A percentile compares a stretch with the other conserved stretches of the same genome.
Conservation (phyloP, 495 filamentous ascomycete species). For the Lophiotrema nucula region DNA sequence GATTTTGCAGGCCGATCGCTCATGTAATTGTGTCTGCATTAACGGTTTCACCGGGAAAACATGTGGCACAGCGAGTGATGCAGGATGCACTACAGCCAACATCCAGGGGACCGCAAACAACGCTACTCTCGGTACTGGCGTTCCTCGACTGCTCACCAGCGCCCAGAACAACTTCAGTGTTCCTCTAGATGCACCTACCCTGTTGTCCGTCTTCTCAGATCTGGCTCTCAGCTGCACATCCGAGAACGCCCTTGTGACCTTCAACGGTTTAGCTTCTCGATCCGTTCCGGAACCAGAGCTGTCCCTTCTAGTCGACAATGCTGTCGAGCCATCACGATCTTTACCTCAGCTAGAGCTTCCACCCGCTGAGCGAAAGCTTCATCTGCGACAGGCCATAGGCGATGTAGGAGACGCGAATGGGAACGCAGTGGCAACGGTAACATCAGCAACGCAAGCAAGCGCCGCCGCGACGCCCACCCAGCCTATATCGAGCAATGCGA, state of each 20-base stretch:
- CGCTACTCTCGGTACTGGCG: conserved; percentile 75
- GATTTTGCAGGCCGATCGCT: conserved; percentile 55
- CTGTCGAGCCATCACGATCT: conserved; percentile 12
- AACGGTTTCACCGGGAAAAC: conserved; percentile 80
- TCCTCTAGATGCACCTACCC: conserved; percentile 59
- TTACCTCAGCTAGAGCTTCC: conserved; percentile 19
- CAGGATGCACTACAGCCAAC: conserved; percentile 69
- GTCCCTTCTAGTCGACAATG: conserved; percentile 10
- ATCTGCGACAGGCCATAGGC: conserved; percentile 13
- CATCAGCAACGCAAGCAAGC: conserved; percentile 6
- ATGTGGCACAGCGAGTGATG: conserved; percentile 61
- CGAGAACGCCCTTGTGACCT: conserved; percentile 83
- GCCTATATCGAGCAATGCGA: conserved; percentile 39
- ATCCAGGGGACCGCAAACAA: conserved; percentile 52
- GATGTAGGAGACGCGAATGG: neutral
- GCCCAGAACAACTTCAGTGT: conserved; percentile 72
- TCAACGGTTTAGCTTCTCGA: conserved; percentile 56
- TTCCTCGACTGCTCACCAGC: conserved; percentile 67
- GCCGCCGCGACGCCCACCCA: conserved; percentile 20
- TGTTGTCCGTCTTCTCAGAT: conserved; percentile 74
- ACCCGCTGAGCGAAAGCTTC: conserved; percentile 1
- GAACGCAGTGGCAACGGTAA: neutral
- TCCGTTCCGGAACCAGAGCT: conserved; percentile 11
- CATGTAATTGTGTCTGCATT: conserved; percentile 82
- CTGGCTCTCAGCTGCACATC: conserved; percentile 71